A percentile compares a stretch with the other conserved stretches of the same genome.
phyloP scores from a whole-genome alignment of 2,329 filamentous ascomycete species.

The Intubia oerlemansii region DNA sequence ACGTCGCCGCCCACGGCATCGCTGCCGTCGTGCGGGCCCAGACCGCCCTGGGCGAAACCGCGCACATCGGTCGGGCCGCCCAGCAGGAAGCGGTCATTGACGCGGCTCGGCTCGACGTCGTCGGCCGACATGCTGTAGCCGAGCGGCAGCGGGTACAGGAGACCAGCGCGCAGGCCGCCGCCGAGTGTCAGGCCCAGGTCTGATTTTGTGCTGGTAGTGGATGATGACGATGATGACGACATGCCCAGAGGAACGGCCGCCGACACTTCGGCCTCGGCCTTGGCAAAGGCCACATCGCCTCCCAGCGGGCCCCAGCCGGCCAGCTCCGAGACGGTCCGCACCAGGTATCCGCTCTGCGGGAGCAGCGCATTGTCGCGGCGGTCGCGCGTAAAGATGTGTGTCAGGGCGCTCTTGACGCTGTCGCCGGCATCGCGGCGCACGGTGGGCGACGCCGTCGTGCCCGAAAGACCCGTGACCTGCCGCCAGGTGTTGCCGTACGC shows the following conservation, averaged over 20 bases:
- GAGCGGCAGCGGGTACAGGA: slow-evolving; percentile 63
- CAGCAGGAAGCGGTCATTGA: slow-evolving; percentile 90
- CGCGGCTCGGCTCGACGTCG: slow-evolving; percentile 44
- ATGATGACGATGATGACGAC: too few species aligned
- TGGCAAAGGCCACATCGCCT: slow-evolving; percentile 87
- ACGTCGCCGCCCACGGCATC: slow-evolving; percentile 84
- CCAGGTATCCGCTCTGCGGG: slow-evolving; percentile 59
- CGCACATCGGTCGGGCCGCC: slow-evolving; percentile 89
- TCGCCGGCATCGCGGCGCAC: slow-evolving; percentile 76
- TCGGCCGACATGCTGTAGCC: slow-evolving; percentile 27
- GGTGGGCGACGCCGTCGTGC: slow-evolving; percentile 50
- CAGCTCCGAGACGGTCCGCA: slow-evolving; percentile 62
- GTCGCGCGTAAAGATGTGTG: slow-evolving; percentile 32
- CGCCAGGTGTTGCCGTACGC: slow-evolving; percentile 71
- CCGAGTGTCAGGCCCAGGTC: too few species aligned
- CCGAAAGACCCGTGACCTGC: slow-evolving; percentile 61
- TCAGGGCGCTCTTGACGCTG: slow-evolving; percentile 24
- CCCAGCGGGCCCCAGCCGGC: slow-evolving; percentile 66
- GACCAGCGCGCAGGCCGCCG: slow-evolving; percentile 57
- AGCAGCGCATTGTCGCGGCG: slow-evolving; percentile 68
- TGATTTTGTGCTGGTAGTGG: too few species aligned
- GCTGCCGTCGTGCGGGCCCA: slow-evolving; percentile 68
- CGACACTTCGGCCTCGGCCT: slow-evolving; percentile 69
- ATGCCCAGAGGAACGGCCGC: slow-evolving; percentile 52
- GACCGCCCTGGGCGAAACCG: slow-evolving; percentile 73